Conservation (phyloP, 306 rosid species). For the Acacia crassicarpa region DNA sequence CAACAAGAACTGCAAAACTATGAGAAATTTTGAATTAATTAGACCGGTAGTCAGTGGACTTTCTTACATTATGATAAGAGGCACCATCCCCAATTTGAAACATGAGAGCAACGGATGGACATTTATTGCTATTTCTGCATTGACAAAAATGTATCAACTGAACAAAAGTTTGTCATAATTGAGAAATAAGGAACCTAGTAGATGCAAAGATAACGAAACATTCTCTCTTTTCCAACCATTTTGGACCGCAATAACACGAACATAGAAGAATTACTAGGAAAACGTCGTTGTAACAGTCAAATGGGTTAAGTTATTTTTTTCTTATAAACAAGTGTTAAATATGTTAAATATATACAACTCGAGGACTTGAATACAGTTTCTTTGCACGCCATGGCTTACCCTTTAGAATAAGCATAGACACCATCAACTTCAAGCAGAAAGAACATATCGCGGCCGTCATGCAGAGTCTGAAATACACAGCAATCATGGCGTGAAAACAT, state of each 20-base stretch:
- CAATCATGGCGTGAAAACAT: not conserved
- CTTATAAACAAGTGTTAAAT: not conserved
- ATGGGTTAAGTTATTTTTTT: not conserved
- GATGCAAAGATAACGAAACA: not conserved
- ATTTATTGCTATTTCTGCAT: slow-evolving; percentile 66
- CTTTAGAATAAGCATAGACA: slow-evolving; percentile 71
- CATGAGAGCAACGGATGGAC: slow-evolving; percentile 96
- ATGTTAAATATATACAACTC: not conserved
- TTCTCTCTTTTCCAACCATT: slow-evolving; percentile 13
- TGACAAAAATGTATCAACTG: slow-evolving; percentile 27
- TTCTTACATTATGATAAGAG: slow-evolving; percentile 76
- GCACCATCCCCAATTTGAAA: slow-evolving; percentile 84
- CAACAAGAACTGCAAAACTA: slow-evolving; percentile 16
- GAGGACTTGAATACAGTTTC: not conserved
- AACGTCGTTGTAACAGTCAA: not conserved
- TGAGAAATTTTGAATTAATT: not conserved
- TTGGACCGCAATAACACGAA: not conserved
- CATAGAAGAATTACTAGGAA: not conserved
- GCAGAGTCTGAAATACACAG: slow-evolving; percentile 67
- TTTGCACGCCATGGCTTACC: slow-evolving; percentile 51
- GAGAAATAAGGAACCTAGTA: not conserved
- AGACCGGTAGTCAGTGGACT: slow-evolving; percentile 10
- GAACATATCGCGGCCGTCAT: slow-evolving; percentile 83
- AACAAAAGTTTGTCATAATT: slow-evolving; percentile 25
- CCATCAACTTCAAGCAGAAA: slow-evolving; percentile 83